A percentile compares a stretch with the other conserved stretches of the same genome.
Evolutionary conservation across 31 red algal species (phyloP).

Genomic region (Odonthalia washingtoniensis): DNA sequence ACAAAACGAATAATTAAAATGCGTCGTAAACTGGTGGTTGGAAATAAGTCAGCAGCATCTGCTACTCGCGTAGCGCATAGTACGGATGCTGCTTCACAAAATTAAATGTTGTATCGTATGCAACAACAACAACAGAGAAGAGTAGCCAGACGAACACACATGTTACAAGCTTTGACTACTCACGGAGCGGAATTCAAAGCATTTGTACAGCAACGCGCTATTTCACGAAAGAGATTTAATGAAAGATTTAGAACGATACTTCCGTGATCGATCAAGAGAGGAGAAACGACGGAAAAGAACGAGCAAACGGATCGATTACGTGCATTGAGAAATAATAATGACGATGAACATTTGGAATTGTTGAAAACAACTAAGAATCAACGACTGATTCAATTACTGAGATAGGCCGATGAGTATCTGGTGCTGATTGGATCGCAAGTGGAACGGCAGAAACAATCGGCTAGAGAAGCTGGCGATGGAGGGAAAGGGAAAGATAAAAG

Average conservation of each 20-base stretch:
- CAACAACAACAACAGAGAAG: slow-evolving; percentile 40
- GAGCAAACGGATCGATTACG: slow-evolving; percentile 86
- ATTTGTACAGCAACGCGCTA: neutral
- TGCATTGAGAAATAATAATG: slow-evolving; percentile 86
- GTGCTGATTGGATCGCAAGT: slow-evolving; percentile 91
- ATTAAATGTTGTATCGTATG: slow-evolving; percentile 18
- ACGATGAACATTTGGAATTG: slow-evolving; percentile 91
- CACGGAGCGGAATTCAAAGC: slow-evolving; percentile 25
- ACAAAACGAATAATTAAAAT: neutral
- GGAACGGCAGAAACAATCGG: slow-evolving; percentile 85
- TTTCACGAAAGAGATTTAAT: slow-evolving; percentile 55
- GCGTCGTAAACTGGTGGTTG: slow-evolving; percentile 24
- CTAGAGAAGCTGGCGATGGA: slow-evolving; percentile 65
- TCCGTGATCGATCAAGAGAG: slow-evolving; percentile 75
- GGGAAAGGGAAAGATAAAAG: neutral
- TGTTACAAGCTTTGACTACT: slow-evolving; percentile 38
- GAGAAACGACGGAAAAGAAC: slow-evolving; percentile 83
- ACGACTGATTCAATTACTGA: slow-evolving; percentile 89
- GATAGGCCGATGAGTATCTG: slow-evolving; percentile 92
- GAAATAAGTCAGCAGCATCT: slow-evolving; percentile 8
- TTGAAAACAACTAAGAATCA: slow-evolving; percentile 89
- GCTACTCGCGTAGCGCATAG: neutral
- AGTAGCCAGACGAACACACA: slow-evolving; percentile 37
- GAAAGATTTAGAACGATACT: slow-evolving; percentile 69
- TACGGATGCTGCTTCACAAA: neutral